Evolutionary conservation across 2,329 filamentous ascomycete species (phyloP).

Genomic region (Mollisia scopiformis): DNA sequence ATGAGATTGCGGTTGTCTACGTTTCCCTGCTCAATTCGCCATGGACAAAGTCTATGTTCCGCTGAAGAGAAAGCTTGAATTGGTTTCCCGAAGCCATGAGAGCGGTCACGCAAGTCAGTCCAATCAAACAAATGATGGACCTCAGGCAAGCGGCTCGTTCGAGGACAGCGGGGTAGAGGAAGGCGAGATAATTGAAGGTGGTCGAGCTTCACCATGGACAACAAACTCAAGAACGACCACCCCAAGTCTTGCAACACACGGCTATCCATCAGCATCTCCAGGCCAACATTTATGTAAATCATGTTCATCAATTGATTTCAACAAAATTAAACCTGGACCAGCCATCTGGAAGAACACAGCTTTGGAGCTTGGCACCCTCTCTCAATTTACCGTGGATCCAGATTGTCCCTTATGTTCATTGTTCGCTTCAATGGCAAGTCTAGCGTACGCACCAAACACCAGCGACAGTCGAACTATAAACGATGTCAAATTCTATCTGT

Average conservation of each 20-base stretch:
- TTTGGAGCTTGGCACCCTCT: conserved; percentile 6
- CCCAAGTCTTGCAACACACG: neutral
- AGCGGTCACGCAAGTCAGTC: neutral
- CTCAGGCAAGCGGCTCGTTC: neutral
- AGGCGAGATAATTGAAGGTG: neutral
- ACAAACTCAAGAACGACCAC: neutral
- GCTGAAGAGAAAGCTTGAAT: conserved; percentile 2
- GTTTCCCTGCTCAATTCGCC: neutral
- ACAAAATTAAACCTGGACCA: conserved; percentile 2
- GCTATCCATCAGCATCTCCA: neutral
- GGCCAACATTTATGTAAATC: neutral
- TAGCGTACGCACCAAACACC: conserved; percentile 3
- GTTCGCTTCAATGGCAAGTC: conserved; percentile 7
- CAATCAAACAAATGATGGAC: neutral
- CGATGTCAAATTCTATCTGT: conserved; percentile 6
- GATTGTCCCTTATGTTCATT: conserved; percentile 2
- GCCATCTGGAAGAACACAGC: conserved; percentile 5
- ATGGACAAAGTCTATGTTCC: neutral
- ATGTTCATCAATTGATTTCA: conserved; percentile 5
- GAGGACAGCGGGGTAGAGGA: neutral
- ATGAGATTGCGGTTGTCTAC: neutral
- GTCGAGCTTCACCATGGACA: neutral
- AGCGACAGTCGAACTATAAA: conserved; percentile 3
- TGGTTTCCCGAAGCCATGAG: neutral
- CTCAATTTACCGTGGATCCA: conserved; percentile 4